phyloP scores from a whole-genome alignment of 805 yeast genomes.

The Pichia nanzhaoensis region DNA sequence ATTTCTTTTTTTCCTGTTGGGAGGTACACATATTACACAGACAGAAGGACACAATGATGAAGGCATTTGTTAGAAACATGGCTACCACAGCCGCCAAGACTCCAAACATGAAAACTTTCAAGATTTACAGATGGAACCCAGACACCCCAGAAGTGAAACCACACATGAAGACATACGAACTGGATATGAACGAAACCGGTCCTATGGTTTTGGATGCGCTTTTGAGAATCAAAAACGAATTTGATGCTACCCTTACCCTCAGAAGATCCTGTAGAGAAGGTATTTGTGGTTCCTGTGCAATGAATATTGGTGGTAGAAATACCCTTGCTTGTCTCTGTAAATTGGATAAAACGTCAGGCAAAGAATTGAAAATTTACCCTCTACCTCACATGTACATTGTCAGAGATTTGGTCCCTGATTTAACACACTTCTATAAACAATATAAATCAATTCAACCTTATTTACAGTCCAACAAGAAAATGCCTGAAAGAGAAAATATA shows the following conservation, averaged over 20 bases:
- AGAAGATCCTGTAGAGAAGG: slow-evolving; percentile 99
- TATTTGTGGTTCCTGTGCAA: slow-evolving; percentile 98
- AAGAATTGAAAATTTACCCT: slow-evolving; percentile 86
- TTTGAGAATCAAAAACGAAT: slow-evolving; percentile 91
- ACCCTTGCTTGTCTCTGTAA: slow-evolving; percentile 95
- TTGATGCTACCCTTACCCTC: slow-evolving; percentile 90
- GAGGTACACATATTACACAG: background rate
- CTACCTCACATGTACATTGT: slow-evolving; percentile 98
- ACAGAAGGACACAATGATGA: background rate
- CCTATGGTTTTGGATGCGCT: slow-evolving; percentile 98
- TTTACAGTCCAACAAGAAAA: slow-evolving; percentile 79
- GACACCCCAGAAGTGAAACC: slow-evolving; percentile 94
- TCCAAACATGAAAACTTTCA: slow-evolving; percentile 71
- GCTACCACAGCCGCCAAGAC: slow-evolving; percentile 54
- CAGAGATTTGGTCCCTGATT: slow-evolving; percentile 94
- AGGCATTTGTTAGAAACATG: slow-evolving; percentile 23
- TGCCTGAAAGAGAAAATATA: slow-evolving; percentile 87
- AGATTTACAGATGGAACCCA: slow-evolving; percentile 97
- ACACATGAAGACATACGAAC: slow-evolving; percentile 68
- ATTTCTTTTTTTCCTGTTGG: too few relatives aligned
- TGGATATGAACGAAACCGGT: slow-evolving; percentile 88
- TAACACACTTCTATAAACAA: slow-evolving; percentile 96
- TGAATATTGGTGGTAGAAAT: slow-evolving; percentile 97
- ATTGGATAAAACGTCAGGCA: slow-evolving; percentile 71
- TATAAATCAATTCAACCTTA: slow-evolving; percentile 97